phyloP scores from a whole-genome alignment of 495 filamentous ascomycete genomes.

The Neurospora discreta region DNA sequence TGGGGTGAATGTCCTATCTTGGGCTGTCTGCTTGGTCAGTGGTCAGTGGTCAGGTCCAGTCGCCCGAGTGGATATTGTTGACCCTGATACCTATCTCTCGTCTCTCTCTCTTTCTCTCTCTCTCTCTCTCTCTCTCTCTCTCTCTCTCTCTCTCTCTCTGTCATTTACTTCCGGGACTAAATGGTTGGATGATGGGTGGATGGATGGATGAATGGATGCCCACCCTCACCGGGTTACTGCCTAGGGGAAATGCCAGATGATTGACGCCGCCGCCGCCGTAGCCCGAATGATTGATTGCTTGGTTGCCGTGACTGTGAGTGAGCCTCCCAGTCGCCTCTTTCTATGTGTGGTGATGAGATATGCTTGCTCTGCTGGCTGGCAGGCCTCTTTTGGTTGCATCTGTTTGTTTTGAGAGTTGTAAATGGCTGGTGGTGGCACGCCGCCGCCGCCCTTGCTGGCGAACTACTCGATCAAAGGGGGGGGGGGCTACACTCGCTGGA shows the following conservation, averaged over 20 bases:
- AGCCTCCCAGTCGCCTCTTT: background rate
- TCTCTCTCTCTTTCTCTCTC: no score
- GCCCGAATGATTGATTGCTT: background rate
- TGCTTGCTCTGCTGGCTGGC: background rate
- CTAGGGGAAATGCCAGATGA: background rate
- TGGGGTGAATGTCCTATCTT: background rate
- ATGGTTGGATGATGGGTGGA: no score
- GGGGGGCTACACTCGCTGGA: background rate
- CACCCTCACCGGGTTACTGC: background rate
- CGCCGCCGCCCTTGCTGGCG: conserved; percentile 15
- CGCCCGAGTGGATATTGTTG: conserved; percentile 8
- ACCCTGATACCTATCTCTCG: background rate
- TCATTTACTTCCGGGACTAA: no score
- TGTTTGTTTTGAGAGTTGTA: conserved; percentile 5
- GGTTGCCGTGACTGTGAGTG: background rate
- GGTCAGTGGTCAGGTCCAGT: background rate
- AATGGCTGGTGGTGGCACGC: background rate
- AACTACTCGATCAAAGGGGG: conserved; percentile 10
- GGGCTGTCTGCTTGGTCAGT: background rate
- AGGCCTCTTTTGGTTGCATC: conserved; percentile 8
- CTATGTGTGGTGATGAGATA: background rate
- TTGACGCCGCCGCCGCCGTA: background rate
- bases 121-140: no score
- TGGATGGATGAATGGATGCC: background rate
- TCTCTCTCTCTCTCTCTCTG: no score